Evolutionary conservation across 2,329 filamentous ascomycete genomes (phyloP), one percentile per base, ranked within the genome.

Genomic region (Rhinocladiella mackenziei): DNA sequence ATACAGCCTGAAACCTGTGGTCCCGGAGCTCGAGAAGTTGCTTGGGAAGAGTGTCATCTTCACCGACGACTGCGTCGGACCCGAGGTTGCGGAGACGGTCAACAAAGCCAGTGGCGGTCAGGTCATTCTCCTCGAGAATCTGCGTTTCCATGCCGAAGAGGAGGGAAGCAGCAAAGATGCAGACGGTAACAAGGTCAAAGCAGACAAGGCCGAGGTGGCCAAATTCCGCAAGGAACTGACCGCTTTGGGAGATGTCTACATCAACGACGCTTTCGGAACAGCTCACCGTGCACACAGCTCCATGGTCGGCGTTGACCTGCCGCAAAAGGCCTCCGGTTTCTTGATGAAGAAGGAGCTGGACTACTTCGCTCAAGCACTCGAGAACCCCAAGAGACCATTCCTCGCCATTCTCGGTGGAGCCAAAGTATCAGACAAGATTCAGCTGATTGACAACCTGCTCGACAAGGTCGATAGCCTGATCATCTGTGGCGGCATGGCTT

Each of bases 291-390:
- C 87, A 36, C 92, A 98, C 81, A 96, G 89, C 70, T 97, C 91
- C 69, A 98, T 98, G 92, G 92, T 98, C 61, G 92, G 92, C 62
- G 79, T 96, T 55, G 82, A 96, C 57, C 84, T 98, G 36, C 89
- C 91, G 58, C 88, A 97, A 70, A 96, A 95, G 77, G 92, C 92
- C 7, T 87, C 91, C 45, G 92, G 92, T 53, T 98, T 96, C 83
- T 82, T 98, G 63, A 89, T 98, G 78, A 98, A 98, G 85, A 98
- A 97, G 78, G 92, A 98, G 73, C 85, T 98, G 54, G 92, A 98
- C 66, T 98, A 98, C 83, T 98, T 98, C 66, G 92, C 92, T 56
- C 81, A 96, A 76, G 92, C 89, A 28, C 85, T 98, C 51, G 92
- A 98, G 76, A 81, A 78, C 60, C 92, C 92, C 51, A 78, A 94